Percentiles rank a stretch among this genome's conserved stretches.
phyloP scores from a whole-genome alignment of 371 early-diverging fungal species.

The Fennellomyces sp. region DNA sequence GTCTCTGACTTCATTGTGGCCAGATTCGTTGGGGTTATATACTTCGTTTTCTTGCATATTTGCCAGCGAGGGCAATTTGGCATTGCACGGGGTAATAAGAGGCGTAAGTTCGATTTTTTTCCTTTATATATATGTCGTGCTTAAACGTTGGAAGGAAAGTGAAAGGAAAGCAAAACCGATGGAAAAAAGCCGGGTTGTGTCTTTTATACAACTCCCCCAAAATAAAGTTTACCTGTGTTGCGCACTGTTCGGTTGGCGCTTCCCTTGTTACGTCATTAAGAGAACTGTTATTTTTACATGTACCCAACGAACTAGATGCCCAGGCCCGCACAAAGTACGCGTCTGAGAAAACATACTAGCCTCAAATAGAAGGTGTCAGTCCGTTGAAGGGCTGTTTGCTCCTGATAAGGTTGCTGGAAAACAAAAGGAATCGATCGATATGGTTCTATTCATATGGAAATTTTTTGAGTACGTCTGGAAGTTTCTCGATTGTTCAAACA shows the following conservation, averaged over 20 bases:
- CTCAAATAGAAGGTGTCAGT: neutral
- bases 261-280: neutral
- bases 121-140: neutral
- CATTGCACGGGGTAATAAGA: neutral
- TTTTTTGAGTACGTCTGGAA: neutral
- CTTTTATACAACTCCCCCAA: neutral
- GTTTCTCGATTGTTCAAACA: slow-evolving; percentile 2
- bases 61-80: neutral
- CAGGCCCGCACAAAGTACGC: no score
- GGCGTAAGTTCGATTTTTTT: neutral
- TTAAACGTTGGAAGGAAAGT: neutral
- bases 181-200: neutral
- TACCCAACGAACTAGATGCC: no score
- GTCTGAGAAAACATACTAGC: neutral
- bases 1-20: slow-evolving; percentile 23
- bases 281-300: neutral
- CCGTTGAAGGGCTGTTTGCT: neutral
- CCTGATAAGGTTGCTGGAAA: no score
- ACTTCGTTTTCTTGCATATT: neutral
- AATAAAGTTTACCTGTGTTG: neutral
- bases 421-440: no score
- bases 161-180: neutral
- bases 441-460: no score
- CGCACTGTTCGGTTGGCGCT: neutral
- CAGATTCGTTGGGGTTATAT: neutral